Evolutionary conservation across 2,329 filamentous ascomycete genomes (phyloP).

Genomic region (Grosmannia huntii): DNA sequence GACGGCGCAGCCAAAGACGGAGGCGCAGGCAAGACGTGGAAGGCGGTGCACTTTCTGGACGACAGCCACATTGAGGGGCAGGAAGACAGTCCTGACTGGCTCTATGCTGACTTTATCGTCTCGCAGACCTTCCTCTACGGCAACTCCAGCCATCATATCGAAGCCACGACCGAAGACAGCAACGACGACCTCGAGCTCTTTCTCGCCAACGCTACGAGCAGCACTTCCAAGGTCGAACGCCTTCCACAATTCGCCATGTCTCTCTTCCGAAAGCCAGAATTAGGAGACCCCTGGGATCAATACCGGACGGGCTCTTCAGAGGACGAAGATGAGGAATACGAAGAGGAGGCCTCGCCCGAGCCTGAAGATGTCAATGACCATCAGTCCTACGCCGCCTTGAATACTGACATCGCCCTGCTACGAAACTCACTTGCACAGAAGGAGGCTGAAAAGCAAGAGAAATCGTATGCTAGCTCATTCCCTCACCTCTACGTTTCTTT

Average conservation of each 20-base stretch:
- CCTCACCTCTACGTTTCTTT: not conserved
- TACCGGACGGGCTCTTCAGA: conserved; percentile 10
- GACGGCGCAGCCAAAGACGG: conserved; percentile 23
- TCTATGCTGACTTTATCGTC: not conserved
- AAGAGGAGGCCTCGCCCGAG: conserved; percentile 11
- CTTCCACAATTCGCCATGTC: conserved; percentile 37
- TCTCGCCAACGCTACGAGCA: conserved; percentile 37
- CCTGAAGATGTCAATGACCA: conserved; percentile 10
- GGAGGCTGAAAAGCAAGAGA: conserved; percentile 31
- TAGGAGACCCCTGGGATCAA: conserved; percentile 12
- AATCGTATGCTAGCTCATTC: conserved; percentile 24
- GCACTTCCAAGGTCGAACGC: conserved; percentile 31
- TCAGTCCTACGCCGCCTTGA: conserved; percentile 24
- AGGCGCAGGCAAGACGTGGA: conserved; percentile 38
- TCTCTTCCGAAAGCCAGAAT: conserved; percentile 30
- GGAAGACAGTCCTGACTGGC: conserved; percentile 31
- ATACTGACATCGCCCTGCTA: conserved; percentile 37
- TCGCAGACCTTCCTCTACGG: conserved; percentile 41
- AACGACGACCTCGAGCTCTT: conserved; percentile 27
- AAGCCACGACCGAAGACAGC: conserved; percentile 34
- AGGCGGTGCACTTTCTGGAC: conserved; percentile 49
- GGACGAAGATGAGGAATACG: conserved; percentile 12
- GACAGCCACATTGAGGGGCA: conserved; percentile 63
- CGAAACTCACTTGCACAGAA: conserved; percentile 30
- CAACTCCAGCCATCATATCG: conserved; percentile 33